Evolutionary conservation across 2,329 filamentous ascomycete species (phyloP).

Genomic region (Claviceps paspali): DNA sequence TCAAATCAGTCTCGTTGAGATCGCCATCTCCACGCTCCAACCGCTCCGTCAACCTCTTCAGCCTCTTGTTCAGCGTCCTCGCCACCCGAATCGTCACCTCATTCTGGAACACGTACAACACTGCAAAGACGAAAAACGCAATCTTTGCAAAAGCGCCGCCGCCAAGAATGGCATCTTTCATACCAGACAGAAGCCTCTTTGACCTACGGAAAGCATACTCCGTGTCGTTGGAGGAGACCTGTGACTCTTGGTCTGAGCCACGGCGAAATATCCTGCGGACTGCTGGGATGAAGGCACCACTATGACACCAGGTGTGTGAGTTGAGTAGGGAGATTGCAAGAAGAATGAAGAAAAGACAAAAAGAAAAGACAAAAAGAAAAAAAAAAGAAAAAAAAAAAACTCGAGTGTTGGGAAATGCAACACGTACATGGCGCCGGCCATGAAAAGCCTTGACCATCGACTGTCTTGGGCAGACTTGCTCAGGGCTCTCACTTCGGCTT

Average conservation of each 20-base stretch:
- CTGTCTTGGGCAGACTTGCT: slow-evolving; percentile 29
- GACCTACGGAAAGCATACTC: slow-evolving; percentile 41
- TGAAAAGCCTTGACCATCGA: slow-evolving; percentile 36
- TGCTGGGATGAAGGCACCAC: slow-evolving; percentile 35
- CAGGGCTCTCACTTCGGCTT: slow-evolving; percentile 27
- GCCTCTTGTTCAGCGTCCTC: slow-evolving; percentile 32
- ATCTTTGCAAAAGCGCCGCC: slow-evolving; percentile 31
- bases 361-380: neutral
- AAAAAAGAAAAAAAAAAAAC: neutral
- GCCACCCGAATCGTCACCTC: slow-evolving; percentile 41
- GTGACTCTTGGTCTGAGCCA: slow-evolving; percentile 20
- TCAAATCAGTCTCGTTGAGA: slow-evolving; percentile 32
- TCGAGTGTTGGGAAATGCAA: neutral
- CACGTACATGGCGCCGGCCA: slow-evolving; percentile 37
- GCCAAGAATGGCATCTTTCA: slow-evolving; percentile 29
- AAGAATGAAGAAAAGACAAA: no score
- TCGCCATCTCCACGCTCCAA: slow-evolving; percentile 32
- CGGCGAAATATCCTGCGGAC: slow-evolving; percentile 37
- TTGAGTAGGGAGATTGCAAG: no score
- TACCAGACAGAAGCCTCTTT: slow-evolving; percentile 33
- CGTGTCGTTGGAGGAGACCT: slow-evolving; percentile 31
- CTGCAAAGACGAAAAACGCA: slow-evolving; percentile 39
- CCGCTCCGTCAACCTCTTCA: slow-evolving; percentile 31
- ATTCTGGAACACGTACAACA: slow-evolving; percentile 43
- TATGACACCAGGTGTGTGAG: slow-evolving; percentile 13